A percentile compares a stretch with the other conserved stretches of the same genome.
Conservation (phyloP, 768 basidiomycete genomes). For the Tulasnella sp. region DNA sequence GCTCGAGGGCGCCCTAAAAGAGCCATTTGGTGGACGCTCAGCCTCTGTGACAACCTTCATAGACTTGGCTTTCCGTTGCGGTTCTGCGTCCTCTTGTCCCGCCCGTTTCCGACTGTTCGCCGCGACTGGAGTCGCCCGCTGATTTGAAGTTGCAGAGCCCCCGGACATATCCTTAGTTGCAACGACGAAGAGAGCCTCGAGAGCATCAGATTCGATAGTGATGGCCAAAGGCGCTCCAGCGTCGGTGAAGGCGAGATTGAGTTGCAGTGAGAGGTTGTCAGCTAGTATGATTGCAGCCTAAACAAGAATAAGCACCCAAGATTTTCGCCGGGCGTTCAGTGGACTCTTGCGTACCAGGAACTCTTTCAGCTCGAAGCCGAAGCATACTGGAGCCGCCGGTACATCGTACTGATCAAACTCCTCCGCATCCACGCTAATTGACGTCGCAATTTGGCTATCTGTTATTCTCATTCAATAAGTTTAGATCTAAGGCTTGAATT, state of each 20-base stretch:
- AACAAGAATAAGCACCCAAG: neutral
- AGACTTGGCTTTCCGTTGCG: neutral
- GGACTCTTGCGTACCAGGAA: constrained; percentile 56
- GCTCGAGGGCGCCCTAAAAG: neutral
- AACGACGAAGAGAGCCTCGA: constrained; percentile 67
- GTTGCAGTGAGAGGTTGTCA: constrained; percentile 58
- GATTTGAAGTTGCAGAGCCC: constrained; percentile 31
- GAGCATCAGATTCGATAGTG: constrained; percentile 63
- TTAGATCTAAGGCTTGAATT: neutral
- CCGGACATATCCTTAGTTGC: constrained; percentile 57
- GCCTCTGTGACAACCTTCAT: constrained; percentile 23
- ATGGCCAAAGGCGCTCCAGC: constrained; percentile 71
- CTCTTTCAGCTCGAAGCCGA: constrained; percentile 78
- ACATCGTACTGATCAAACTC: constrained; percentile 79
- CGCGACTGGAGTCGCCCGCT: constrained; percentile 29
- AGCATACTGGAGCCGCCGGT: constrained; percentile 55
- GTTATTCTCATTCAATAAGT: neutral
- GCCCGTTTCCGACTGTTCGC: constrained; percentile 12
- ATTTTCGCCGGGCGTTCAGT: neutral
- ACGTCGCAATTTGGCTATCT: constrained; percentile 48
- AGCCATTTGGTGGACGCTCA: neutral
- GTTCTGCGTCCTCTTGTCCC: neutral
- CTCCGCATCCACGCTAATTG: constrained; percentile 68
- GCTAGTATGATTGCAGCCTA: constrained; percentile 79
- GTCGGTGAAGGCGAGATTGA: constrained; percentile 73